phyloP scores from a whole-genome alignment of 208 protist genomes.

The Trypanosoma mega region DNA sequence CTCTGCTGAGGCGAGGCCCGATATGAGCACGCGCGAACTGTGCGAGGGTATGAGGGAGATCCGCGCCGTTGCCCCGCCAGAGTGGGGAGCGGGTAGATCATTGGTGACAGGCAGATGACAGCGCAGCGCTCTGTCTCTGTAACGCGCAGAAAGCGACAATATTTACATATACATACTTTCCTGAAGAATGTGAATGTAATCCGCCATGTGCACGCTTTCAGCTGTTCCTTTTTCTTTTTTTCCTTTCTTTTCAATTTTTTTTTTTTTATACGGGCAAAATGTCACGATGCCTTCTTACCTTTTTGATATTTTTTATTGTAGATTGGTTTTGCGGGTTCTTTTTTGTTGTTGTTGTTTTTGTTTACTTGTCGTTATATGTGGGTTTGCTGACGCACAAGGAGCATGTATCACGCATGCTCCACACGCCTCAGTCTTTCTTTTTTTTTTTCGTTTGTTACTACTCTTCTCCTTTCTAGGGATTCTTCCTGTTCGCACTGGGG shows the following conservation, averaged over 20 bases:
- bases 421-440: no score
- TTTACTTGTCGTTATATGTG: background rate
- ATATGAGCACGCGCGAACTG: conserved; percentile 22
- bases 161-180: no score
- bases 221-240: background rate
- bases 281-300: background rate
- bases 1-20: conserved; percentile 20
- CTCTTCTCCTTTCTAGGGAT: no score
- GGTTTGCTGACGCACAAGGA: background rate
- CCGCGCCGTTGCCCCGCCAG: conserved; percentile 1
- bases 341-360: no score
- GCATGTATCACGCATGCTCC: background rate
- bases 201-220: background rate
- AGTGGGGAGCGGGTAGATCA: conserved; percentile 1
- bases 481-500: no score
- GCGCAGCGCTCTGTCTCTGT: no score
- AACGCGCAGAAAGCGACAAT: no score
- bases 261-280: background rate
- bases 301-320: conserved; percentile 10
- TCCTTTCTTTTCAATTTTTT: no score
- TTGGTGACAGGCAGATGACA: background rate
- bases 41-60: conserved; percentile 19
- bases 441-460: no score
- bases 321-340: no score
- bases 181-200: no score